These are phyloP conservation scores for Sphaerobolus stellatus DNA, from an alignment of 1,284 basidiomycete genomes.

Conservation along the genomic window DNA sequence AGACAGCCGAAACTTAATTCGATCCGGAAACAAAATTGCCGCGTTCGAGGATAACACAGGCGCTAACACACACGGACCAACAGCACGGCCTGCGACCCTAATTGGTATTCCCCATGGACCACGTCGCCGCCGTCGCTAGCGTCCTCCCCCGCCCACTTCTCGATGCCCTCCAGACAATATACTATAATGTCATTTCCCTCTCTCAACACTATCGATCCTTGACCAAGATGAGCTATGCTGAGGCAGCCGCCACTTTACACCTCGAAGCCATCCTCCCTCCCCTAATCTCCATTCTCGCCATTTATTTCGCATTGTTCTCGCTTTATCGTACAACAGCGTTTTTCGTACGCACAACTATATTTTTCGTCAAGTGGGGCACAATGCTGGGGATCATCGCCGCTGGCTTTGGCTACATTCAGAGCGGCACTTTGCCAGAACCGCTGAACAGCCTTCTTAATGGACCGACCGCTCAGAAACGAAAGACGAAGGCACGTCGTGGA, in stretches of 20 bases:
- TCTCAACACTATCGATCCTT: too few species aligned
- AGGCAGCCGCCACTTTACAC: too few species aligned
- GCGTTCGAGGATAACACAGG: neutral
- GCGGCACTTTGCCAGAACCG: constrained; percentile 26
- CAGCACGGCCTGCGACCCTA: neutral
- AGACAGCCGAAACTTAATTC: neutral
- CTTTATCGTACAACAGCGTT: constrained; percentile 74
- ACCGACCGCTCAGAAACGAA: constrained; percentile 27
- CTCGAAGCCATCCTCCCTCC: constrained; percentile 61
- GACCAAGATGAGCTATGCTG: too few species aligned
- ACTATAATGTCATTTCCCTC: constrained; percentile 52
- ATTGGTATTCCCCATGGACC: neutral
- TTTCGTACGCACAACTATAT: constrained; percentile 63
- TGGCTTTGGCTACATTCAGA: constrained; percentile 7
- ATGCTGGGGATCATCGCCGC: constrained; percentile 48
- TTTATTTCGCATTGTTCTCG: constrained; percentile 70
- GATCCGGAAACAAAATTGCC: neutral
- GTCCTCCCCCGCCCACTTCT: neutral
- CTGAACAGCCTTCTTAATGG: constrained; percentile 22
- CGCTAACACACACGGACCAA: neutral
- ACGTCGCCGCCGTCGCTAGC: too few species aligned
- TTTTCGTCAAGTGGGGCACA: constrained; percentile 72
- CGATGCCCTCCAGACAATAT: constrained; percentile 28
- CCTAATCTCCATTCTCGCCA: constrained; percentile 64
- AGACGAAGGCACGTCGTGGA: constrained; percentile 18